These are phyloP conservation scores for Pichia sp. DNA, from an alignment of 1,139 yeast species.

Conservation along the genomic window DNA sequence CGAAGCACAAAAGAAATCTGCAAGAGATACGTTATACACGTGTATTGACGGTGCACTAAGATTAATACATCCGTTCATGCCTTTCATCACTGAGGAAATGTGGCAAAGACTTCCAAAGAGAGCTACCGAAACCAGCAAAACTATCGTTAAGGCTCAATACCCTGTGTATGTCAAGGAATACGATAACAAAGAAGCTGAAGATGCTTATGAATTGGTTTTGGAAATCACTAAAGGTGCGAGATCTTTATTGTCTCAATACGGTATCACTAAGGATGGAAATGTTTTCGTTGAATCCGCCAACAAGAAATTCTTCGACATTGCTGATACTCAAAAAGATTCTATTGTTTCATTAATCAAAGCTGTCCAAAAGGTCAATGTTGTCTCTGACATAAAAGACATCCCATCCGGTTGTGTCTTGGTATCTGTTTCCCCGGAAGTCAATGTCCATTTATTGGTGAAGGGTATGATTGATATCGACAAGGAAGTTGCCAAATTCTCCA, in stretches of 20 bases:
- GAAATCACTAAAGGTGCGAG: constrained; percentile 89
- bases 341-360: constrained; percentile 90
- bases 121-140: constrained; percentile 57
- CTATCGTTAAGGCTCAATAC: constrained; percentile 77
- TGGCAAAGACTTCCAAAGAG: constrained; percentile 98
- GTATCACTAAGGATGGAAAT: constrained; percentile 81
- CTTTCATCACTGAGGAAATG: constrained; percentile 92
- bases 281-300: constrained; percentile 70
- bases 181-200: constrained; percentile 58
- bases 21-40: constrained; percentile 90
- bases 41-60: constrained; percentile 88
- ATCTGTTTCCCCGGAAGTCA: constrained; percentile 73
- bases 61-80: constrained; percentile 97
- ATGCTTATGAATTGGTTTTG: constrained; percentile 76
- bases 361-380: constrained; percentile 66
- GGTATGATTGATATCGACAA: constrained; percentile 92
- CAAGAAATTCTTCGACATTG: constrained; percentile 46
- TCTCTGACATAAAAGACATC: constrained; percentile 47
- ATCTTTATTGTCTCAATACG: constrained; percentile 85
- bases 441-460: constrained; percentile 86
- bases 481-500: constrained; percentile 77
- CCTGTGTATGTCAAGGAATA: constrained; percentile 63
- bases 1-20: constrained; percentile 75
- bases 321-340: constrained; percentile 69
- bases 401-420: constrained; percentile 90